Percentiles rank a stretch among this genome's conserved stretches.
These are phyloP conservation scores for Cryptococcus jaspeensis DNA, from an alignment of 1,284 basidiomycete species.

Conservation along the genomic window DNA sequence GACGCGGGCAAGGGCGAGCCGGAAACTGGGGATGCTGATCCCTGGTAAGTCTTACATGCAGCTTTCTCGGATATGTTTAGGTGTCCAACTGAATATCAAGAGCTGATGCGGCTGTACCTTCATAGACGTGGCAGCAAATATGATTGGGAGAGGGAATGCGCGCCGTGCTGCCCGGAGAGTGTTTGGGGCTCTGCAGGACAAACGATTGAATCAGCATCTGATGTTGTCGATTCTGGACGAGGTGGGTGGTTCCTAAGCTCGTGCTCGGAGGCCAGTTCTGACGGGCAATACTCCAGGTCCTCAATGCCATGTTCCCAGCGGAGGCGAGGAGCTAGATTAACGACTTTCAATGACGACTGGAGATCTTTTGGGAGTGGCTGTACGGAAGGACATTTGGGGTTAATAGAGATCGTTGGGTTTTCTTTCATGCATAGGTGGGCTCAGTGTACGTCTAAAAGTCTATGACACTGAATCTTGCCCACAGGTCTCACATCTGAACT, in stretches of 20 bases:
- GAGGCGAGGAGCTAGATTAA: not conserved
- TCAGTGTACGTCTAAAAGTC: too few species aligned
- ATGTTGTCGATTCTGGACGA: constrained; percentile 83
- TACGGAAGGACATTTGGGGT: too few species aligned
- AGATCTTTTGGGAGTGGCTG: not conserved
- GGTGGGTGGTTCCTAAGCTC: constrained; percentile 53
- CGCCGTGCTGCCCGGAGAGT: constrained; percentile 83
- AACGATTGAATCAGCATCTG: constrained; percentile 87
- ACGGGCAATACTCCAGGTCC: constrained; percentile 8
- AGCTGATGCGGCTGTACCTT: not conserved
- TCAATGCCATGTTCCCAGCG: constrained; percentile 21
- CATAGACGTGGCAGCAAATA: constrained; percentile 85
- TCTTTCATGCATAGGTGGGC: too few species aligned
- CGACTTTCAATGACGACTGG: not conserved
- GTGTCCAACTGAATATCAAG: not conserved
- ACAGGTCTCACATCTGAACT: too few species aligned
- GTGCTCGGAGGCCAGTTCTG: not conserved
- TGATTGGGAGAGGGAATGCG: constrained; percentile 93
- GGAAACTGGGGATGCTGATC: constrained; percentile 73
- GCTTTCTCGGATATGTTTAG: too few species aligned
- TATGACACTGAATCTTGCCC: too few species aligned
- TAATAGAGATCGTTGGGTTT: too few species aligned
- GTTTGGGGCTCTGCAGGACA: constrained; percentile 89
- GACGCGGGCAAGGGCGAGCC: constrained; percentile 79
- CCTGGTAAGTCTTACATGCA: constrained; percentile 62